phyloP scores from a whole-genome alignment of 805 yeast genomes.

The Yamadazyma akitaensis region DNA sequence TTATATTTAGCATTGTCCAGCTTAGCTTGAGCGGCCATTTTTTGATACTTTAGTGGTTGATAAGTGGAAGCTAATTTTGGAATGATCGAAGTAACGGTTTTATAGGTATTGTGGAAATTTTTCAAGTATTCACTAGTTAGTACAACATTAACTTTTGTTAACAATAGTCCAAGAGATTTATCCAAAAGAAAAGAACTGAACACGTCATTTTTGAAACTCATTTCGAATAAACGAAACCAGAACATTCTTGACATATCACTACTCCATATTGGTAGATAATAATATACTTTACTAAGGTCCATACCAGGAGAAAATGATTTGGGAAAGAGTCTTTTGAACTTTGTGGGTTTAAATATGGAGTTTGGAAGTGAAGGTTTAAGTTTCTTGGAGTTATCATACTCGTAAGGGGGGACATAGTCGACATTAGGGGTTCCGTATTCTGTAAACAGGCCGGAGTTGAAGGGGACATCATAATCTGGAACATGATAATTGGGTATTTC shows the following conservation, averaged over 20 bases:
- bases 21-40: too few species aligned
- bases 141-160: constrained; percentile 12
- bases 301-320: neutral
- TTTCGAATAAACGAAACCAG: constrained; percentile 32
- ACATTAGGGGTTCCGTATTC: constrained; percentile 6
- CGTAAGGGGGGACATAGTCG: neutral
- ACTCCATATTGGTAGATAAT: constrained; percentile 11
- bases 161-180: constrained; percentile 28
- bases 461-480: constrained; percentile 11
- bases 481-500: constrained; percentile 4
- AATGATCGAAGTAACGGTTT: constrained; percentile 6
- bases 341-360: constrained; percentile 13
- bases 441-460: constrained; percentile 12
- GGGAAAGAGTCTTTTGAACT: constrained; percentile 13
- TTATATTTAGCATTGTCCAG: constrained; percentile 1
- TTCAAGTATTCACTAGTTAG: constrained; percentile 14
- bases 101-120: constrained; percentile 15
- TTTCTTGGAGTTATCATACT: neutral
- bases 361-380: constrained; percentile 19
- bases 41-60: too few species aligned
- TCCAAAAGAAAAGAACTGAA: constrained; percentile 37
- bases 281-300: constrained; percentile 3
- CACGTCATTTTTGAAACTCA: constrained; percentile 8
- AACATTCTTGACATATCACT: constrained; percentile 11
- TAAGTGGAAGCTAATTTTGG: neutral